Base-by-base conservation (phyloP, 805 yeast genomes). In the Metschnikowia chrysomelidarum region DNA sequence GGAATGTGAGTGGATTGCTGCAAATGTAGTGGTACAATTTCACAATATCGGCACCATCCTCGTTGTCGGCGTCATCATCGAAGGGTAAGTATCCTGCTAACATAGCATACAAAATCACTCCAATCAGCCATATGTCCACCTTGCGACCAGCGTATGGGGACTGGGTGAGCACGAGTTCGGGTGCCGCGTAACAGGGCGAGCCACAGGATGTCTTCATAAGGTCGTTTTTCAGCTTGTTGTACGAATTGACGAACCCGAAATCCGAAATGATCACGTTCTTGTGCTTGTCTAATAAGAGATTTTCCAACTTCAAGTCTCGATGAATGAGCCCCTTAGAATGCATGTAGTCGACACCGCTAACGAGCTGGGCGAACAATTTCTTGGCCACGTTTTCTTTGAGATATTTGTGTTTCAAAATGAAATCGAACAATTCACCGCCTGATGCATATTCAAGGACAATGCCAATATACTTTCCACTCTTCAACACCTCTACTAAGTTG, bases 101-200 rank as follows among this genome's bases (percentile, higher is more conserved):
- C 96, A 93, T 93, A 8, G 98, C 97, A 56, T 88, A 93, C 27
- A 93, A 64, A 35, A 93, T 93, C 19, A 93, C 89, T 41, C 98
- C 98, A 51, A 95, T 79, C 0, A 96, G 87, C 98, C 98, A 93
- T 27, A 89, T 83, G 62, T 93, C 98, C 20, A 87, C 97, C 60
- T 87, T 88, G 43, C 87, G 76, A 15, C 96, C 97, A 48, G 85
- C 87, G 57, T 93, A 93, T 11, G 95, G 88, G 35, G 80, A 75
- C 44, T 80, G 86, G 9, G 91, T 82, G 19, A 88, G 82, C 3
- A 93, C 98, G 39, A 93, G 66, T 57, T 93, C 98, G 0, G 98
- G 98, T 1, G 98, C 98, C 0, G 98, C 98, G 60, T 91, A 91
- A 59, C 98, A 91, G 1, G 98, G 98, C 3, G 96, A 87, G 2